Conservation (phyloP, 2,329 filamentous ascomycete species). For the Plectosphaerella cucumerina region DNA sequence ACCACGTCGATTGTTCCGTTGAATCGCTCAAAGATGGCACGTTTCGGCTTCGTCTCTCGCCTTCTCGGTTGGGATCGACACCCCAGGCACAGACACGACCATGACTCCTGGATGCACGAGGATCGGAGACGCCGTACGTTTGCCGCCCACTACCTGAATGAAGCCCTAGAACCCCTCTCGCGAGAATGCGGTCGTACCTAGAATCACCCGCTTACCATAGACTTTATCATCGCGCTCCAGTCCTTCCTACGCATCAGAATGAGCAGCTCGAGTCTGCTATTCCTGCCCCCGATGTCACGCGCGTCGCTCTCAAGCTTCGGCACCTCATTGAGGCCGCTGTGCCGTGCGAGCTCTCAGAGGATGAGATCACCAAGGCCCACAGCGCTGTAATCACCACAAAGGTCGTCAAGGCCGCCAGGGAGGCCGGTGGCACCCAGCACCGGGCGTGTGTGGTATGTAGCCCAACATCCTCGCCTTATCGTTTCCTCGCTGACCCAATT, state of each 20-base stretch:
- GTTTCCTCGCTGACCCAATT: neutral
- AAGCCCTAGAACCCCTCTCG: constrained; percentile 8
- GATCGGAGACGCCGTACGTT: constrained; percentile 39
- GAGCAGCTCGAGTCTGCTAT: constrained; percentile 62
- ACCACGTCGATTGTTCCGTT: too few species aligned
- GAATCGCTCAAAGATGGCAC: constrained; percentile 15
- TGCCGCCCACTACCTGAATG: neutral
- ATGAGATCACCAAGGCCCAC: constrained; percentile 71
- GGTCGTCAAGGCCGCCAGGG: constrained; percentile 75
- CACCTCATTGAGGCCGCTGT: constrained; percentile 87
- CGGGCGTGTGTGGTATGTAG: constrained; percentile 63
- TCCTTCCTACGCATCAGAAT: constrained; percentile 61
- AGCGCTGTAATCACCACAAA: constrained; percentile 77
- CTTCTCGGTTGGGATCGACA: constrained; percentile 30
- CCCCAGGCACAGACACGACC: constrained; percentile 22
- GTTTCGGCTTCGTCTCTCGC: constrained; percentile 23
- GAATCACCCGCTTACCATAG: too few species aligned
- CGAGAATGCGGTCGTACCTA: neutral
- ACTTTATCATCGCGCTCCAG: constrained; percentile 30
- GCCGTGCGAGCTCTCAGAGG: constrained; percentile 82
- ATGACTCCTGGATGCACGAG: constrained; percentile 32
- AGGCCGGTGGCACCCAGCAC: constrained; percentile 74
- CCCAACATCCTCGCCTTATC: neutral
- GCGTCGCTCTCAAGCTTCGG: constrained; percentile 82
- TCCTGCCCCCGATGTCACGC: constrained; percentile 76